A percentile compares a stretch with the other conserved stretches of the same genome.
These are phyloP conservation scores for Cymodocea nodosa DNA, from an alignment of 116 monocot genomes.

Conservation along the genomic window DNA sequence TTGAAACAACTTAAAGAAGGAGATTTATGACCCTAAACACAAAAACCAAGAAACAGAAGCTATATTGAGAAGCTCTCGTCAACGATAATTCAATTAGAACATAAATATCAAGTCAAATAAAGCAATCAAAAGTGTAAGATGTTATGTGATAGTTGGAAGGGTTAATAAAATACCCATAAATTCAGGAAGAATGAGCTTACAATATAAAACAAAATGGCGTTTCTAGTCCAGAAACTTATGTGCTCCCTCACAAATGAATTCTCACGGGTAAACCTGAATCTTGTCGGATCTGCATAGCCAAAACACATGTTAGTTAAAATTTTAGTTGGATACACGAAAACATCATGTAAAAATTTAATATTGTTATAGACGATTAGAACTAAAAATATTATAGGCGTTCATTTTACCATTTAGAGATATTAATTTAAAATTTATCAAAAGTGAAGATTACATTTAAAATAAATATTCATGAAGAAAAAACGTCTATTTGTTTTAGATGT, in stretches of 20 bases:
- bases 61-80: background rate
- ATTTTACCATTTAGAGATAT: too few relatives aligned
- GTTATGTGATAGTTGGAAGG: background rate
- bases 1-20: too few relatives aligned
- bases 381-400: too few relatives aligned
- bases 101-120: background rate
- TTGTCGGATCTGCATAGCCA: conserved; percentile 57
- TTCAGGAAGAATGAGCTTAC: conserved; percentile 22
- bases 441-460: background rate
- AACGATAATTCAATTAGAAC: background rate
- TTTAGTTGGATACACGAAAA: background rate
- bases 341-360: too few relatives aligned
- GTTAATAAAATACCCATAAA: too few relatives aligned
- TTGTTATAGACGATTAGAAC: too few relatives aligned
- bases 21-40: too few relatives aligned
- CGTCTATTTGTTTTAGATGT: too few relatives aligned
- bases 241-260: conserved; percentile 74
- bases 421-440: too few relatives aligned
- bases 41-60: too few relatives aligned
- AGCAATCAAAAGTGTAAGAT: background rate
- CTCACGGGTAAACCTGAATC: conserved; percentile 62
- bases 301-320: background rate
- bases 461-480: background rate
- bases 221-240: conserved; percentile 50
- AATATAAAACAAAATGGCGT: conserved; percentile 40